These are phyloP conservation scores for Erythrophleum ivorense DNA, from an alignment of 331 rosid genomes.

Conservation along the genomic window DNA sequence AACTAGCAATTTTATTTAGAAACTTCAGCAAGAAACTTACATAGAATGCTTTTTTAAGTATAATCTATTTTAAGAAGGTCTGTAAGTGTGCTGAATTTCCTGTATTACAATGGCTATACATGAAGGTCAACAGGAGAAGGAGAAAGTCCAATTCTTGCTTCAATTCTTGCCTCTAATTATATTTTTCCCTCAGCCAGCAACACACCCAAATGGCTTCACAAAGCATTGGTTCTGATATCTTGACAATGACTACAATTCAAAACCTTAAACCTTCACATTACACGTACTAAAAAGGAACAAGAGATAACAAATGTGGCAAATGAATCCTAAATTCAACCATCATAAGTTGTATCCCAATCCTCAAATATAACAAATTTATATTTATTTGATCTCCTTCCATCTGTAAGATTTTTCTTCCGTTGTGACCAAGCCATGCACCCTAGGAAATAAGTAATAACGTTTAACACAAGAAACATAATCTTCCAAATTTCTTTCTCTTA, in stretches of 20 bases:
- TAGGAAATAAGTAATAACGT: not conserved
- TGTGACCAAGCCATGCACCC: not conserved
- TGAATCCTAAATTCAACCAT: too few relatives aligned
- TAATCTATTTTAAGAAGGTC: not conserved
- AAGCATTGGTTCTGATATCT: too few relatives aligned
- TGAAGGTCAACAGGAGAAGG: too few relatives aligned
- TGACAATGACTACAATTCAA: too few relatives aligned
- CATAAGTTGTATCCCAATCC: too few relatives aligned
- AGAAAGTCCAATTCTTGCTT: too few relatives aligned
- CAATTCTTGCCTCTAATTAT: too few relatives aligned
- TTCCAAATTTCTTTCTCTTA: not conserved
- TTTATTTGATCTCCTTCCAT: constrained; percentile 3
- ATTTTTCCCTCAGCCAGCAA: too few relatives aligned
- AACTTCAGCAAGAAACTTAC: not conserved
- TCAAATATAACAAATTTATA: not conserved
- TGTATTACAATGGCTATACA: not conserved
- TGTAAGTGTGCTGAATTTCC: not conserved
- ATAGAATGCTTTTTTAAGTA: not conserved
- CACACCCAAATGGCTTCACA: too few relatives aligned
- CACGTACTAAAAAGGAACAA: too few relatives aligned
- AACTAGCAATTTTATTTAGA: not conserved
- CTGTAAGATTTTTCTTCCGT: not conserved
- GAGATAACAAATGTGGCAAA: not conserved
- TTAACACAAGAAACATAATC: not conserved
- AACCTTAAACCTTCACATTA: too few relatives aligned